A percentile compares a stretch with the other conserved stretches of the same genome.
Conservation (phyloP, 495 filamentous ascomycete species). For the Pseudevernia furfuracea region DNA sequence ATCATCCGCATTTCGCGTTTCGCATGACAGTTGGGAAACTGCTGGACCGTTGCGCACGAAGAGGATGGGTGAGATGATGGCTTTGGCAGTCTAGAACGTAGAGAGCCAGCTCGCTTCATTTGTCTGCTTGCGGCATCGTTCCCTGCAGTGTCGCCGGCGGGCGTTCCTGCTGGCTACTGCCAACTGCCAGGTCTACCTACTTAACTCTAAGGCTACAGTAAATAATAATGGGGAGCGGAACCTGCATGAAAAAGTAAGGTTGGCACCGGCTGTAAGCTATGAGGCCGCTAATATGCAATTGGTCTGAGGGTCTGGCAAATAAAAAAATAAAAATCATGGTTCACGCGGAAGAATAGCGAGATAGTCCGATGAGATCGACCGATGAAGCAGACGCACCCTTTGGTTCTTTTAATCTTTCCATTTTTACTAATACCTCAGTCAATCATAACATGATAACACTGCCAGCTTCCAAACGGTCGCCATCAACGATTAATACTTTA, state of each 20-base stretch:
- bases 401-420: neutral
- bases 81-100: conserved; percentile 1
- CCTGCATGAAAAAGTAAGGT: conserved; percentile 7
- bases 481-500: neutral
- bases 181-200: too few relatives aligned
- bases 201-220: neutral
- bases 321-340: too few relatives aligned
- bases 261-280: neutral
- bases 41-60: conserved; percentile 3
- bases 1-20: too few relatives aligned
- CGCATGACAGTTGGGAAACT: neutral
- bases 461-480: neutral
- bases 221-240: conserved; percentile 5
- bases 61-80: neutral
- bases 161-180: conserved; percentile 2
- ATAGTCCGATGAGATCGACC: neutral
- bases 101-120: conserved; percentile 6
- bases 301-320: neutral
- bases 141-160: conserved; percentile 5
- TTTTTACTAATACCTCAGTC: too few relatives aligned
- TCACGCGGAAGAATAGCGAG: neutral
- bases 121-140: conserved; percentile 5
- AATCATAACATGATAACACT: neutral
- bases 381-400: neutral
- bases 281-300: neutral